Conservation (phyloP, 2,329 filamentous ascomycete species). For the Aspergillus sp. region DNA sequence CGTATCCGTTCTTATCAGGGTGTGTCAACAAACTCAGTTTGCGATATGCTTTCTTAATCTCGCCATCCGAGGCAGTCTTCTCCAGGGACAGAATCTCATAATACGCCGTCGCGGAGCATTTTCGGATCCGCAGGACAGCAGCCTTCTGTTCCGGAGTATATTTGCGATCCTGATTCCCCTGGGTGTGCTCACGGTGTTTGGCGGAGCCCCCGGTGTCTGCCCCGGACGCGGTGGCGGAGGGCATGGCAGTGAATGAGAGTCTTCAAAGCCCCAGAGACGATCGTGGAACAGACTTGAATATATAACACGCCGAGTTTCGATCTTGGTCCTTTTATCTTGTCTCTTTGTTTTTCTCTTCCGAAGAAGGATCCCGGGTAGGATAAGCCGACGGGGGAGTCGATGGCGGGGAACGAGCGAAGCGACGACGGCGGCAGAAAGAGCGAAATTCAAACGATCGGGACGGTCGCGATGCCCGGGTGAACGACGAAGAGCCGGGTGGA, state of each 20-base stretch:
- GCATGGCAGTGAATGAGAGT: slow-evolving; percentile 27
- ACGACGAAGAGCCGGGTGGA: neutral
- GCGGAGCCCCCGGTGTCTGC: slow-evolving; percentile 45
- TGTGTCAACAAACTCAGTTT: slow-evolving; percentile 93
- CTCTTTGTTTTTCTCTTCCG: neutral
- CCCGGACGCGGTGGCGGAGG: slow-evolving; percentile 48
- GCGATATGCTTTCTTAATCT: slow-evolving; percentile 97
- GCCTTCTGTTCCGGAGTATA: slow-evolving; percentile 89
- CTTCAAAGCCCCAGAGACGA: neutral
- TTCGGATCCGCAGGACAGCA: slow-evolving; percentile 83
- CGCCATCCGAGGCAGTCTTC: slow-evolving; percentile 67
- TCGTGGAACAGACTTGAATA: too few relatives aligned
- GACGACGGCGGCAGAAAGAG: neutral
- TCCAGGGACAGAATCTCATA: slow-evolving; percentile 89
- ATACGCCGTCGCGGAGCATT: slow-evolving; percentile 81
- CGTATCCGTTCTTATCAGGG: slow-evolving; percentile 97
- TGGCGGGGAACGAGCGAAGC: neutral
- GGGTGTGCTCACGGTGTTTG: slow-evolving; percentile 48
- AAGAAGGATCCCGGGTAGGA: neutral
- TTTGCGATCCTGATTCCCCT: slow-evolving; percentile 54
- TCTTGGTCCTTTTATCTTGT: neutral
- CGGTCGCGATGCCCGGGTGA: neutral
- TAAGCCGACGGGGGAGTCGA: neutral
- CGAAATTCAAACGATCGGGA: neutral
- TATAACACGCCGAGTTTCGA: neutral